Evolutionary conservation across 331 rosid genomes (phyloP).

Genomic region (Pyrus hybrid): DNA sequence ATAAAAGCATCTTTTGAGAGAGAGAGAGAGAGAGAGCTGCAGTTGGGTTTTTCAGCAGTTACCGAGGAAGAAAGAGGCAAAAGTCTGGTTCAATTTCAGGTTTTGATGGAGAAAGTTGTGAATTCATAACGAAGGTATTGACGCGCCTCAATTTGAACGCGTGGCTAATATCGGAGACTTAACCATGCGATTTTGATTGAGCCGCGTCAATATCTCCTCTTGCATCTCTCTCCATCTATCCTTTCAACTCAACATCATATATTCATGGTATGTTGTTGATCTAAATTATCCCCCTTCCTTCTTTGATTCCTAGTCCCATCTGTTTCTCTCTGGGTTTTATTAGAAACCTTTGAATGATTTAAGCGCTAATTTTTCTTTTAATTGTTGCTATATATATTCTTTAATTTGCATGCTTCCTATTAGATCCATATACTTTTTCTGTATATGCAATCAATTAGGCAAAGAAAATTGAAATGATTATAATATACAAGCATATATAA

Average conservation of each 20-base stretch:
- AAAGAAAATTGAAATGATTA: neutral
- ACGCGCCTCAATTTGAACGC: conserved; percentile 72
- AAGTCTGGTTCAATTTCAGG: neutral
- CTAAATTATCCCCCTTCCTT: neutral
- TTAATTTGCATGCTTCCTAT: neutral
- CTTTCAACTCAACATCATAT: neutral
- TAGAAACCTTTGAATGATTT: neutral
- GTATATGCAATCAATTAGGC: neutral
- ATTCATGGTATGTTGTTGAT: neutral
- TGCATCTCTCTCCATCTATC: conserved; percentile 29
- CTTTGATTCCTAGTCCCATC: neutral
- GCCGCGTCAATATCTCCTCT: conserved; percentile 95
- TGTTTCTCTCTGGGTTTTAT: neutral
- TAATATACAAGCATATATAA: neutral
- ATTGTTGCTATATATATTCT: neutral
- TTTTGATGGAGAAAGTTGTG: conserved; percentile 5
- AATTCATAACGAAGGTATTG: conserved; percentile 53
- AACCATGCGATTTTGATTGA: conserved; percentile 58
- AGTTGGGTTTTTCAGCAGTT: neutral
- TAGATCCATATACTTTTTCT: neutral
- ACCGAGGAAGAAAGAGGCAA: conserved; percentile 1
- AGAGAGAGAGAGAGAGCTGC: neutral
- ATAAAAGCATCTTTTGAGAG: neutral
- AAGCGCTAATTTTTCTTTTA: neutral
- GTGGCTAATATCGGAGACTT: conserved; percentile 25